Evolutionary conservation across 352 stramenopile species (phyloP), one percentile per base, ranked within the genome.

Genomic region (Thraustochytrium striatum): DNA sequence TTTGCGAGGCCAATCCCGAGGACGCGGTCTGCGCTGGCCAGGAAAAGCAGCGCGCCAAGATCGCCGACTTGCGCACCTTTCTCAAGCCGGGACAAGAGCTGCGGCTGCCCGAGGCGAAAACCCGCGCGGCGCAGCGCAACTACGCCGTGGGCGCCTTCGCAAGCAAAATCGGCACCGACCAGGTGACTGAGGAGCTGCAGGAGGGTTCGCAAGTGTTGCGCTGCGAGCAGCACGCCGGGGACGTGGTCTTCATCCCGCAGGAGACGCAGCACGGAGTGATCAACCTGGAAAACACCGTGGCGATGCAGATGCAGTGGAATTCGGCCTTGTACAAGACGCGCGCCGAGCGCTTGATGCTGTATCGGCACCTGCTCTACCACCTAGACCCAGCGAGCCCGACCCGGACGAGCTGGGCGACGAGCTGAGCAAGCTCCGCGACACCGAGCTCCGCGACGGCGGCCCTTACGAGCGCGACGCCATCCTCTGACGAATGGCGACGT

Each of bases 261-360:
- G 43, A 35, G 9, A 65, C 25, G 16, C 58, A 72, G 33, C 72
- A 81, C 38, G 72, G 30, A 11, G 72, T 81, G 9, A 41, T 44
- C 7, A 81, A 81, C 30, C 28, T 78, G n/a, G 47, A 82, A 13
- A 44, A 61, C 30, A 79, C 43, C 62, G 75, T 81, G 16, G 72
- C 72, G 3, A 81, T 81, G 72, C 72, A 81, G 70, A 79, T 95
- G 89, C 13, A 95, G 83, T 28, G 92, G 87, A 80, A 93, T 33
- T 3, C 57, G 19, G 35, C 7, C 21, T 2, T 72, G 3, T 79
- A 69, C 47, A 3, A 47, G 3, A 55, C 72, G 28, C 52, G 43
- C 19, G 19, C 43, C 1, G 9, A 13, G 1, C 69, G 69, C 3
- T n/a, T 35, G 2, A 11, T 21, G 16, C 25, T 79, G 1, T 70